Base-by-base conservation (phyloP, 2,329 filamentous ascomycete species). In the Cladophialophora bantiana region DNA sequence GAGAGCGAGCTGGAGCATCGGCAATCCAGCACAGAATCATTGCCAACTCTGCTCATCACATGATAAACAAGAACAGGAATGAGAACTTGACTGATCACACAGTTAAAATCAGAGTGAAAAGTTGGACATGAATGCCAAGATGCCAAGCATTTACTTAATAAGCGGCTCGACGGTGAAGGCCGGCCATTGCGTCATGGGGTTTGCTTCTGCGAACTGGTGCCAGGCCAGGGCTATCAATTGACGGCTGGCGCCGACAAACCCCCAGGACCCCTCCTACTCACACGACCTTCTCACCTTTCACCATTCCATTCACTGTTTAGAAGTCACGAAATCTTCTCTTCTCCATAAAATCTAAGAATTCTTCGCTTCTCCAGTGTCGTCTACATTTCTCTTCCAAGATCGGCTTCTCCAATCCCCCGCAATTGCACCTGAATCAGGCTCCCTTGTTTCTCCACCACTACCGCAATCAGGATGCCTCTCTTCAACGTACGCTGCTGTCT, bases 401-500 rank as follows among this genome's bases (percentile, higher is more conserved):
- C 31, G 15, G n/a, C 35, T 32, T 52, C 58, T 45, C 18, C 59
- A 13, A 18, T 32, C 42, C 13, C 59, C 7, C 35, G 31, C 26
- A 53, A 4, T 20, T 18, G 36, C 42, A 58, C 9, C n/a, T 13
- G 32, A 50, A 31, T 12, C 53, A 62, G 53, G 42, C 64, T 26
- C 38, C 59, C 45, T 32, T 34, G 32, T 26, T 60, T 63, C 48
- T 36, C 15, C 20, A 48, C 53, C 56, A 48, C 40, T 57, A 59
- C 40, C 35, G 52, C 56, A 42, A 40, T 52, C 57, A 77, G 69
- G 18, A 79, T 79, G 78, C 76, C 78, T 75, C 73, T 78, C 35
- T 79, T 74, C 75, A 80, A 79, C 68, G 78, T 80, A 73, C 35
- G 75, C 73, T 15, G 10, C 31, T 3, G 9, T 18, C 36, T 55